These are phyloP conservation scores for Boletus insuetus DNA, from an alignment of 768 basidiomycete species.

Conservation along the genomic window DNA sequence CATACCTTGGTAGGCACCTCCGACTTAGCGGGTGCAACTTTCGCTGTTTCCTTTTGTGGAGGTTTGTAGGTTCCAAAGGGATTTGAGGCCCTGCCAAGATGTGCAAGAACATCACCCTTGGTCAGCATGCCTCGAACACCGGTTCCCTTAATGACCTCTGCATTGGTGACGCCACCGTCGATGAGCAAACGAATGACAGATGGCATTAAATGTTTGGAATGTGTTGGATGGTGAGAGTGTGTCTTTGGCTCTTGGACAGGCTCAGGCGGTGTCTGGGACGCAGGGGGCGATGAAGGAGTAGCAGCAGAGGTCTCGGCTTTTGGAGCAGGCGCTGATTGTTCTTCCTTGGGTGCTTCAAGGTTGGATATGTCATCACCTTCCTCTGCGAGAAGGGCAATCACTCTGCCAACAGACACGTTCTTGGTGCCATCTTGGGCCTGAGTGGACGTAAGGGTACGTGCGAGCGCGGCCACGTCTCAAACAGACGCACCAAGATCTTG, in stretches of 20 bases:
- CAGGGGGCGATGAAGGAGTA: slow-evolving; percentile 16
- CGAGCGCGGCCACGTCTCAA: background rate
- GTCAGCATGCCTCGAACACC: slow-evolving; percentile 93
- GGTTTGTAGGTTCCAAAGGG: slow-evolving; percentile 75
- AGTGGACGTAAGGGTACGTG: background rate
- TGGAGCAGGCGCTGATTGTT: slow-evolving; percentile 13
- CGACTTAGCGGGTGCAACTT: slow-evolving; percentile 29
- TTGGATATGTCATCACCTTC: slow-evolving; percentile 94
- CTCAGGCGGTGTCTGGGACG: slow-evolving; percentile 17
- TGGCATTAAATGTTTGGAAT: slow-evolving; percentile 79
- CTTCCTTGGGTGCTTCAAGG: slow-evolving; percentile 59
- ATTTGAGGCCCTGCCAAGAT: slow-evolving; percentile 77
- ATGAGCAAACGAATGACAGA: slow-evolving; percentile 83
- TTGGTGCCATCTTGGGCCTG: slow-evolving; percentile 79
- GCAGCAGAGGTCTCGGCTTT: slow-evolving; percentile 23
- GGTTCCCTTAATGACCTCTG: slow-evolving; percentile 77
- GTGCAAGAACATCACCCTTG: slow-evolving; percentile 90
- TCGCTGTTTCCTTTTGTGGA: slow-evolving; percentile 28
- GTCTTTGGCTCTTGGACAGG: slow-evolving; percentile 30
- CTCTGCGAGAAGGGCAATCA: slow-evolving; percentile 91
- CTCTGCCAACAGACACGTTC: slow-evolving; percentile 80
- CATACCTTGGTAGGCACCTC: slow-evolving; percentile 38
- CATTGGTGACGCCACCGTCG: slow-evolving; percentile 50
- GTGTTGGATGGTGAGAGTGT: slow-evolving; percentile 39
- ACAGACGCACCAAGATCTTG: slow-evolving; percentile 76